Conservation (phyloP, 306 rosid species). For the Prunus kanzakura region DNA sequence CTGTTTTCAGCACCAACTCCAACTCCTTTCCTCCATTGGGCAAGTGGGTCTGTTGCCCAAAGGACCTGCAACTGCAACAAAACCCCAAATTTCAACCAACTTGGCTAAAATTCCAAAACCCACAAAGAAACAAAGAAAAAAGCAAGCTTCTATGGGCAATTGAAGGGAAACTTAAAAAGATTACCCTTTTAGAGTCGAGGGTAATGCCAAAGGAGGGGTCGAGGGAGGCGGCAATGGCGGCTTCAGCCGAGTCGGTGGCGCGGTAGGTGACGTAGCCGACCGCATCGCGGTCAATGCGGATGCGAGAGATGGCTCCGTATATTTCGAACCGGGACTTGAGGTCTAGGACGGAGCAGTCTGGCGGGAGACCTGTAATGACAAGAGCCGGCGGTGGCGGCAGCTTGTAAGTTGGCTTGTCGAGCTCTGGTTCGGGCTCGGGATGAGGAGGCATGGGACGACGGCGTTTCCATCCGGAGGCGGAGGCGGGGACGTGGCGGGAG, state of each 20-base stretch:
- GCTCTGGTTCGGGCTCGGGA: conserved; percentile 15
- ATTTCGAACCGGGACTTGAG: conserved; percentile 93
- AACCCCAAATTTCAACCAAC: not conserved
- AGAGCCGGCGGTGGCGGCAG: conserved; percentile 77
- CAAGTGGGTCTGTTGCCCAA: conserved; percentile 86
- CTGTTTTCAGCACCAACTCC: conserved; percentile 42
- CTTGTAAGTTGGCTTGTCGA: conserved; percentile 39
- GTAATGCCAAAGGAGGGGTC: conserved; percentile 76
- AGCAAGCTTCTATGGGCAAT: not conserved
- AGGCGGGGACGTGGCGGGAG: conserved; percentile 45
- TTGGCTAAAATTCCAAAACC: not conserved
- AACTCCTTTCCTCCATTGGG: conserved; percentile 88
- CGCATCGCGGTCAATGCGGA: conserved; percentile 82
- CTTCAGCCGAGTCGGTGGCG: conserved; percentile 64
- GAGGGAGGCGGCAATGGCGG: conserved; percentile 67
- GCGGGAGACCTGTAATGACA: conserved; percentile 63
- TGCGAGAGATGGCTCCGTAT: conserved; percentile 85
- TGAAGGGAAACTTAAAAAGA: not conserved
- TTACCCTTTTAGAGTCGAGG: conserved; percentile 62
- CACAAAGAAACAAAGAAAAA: not conserved
- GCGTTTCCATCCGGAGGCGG: conserved; percentile 29
- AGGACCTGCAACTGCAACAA: conserved; percentile 64
- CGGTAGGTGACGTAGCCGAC: conserved; percentile 69
- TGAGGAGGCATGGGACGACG: conserved; percentile 27
- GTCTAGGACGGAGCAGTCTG: conserved; percentile 80